Evolutionary conservation across 163 green algal species (phyloP).

Genomic region (Coccomyxa subellipsoidea): DNA sequence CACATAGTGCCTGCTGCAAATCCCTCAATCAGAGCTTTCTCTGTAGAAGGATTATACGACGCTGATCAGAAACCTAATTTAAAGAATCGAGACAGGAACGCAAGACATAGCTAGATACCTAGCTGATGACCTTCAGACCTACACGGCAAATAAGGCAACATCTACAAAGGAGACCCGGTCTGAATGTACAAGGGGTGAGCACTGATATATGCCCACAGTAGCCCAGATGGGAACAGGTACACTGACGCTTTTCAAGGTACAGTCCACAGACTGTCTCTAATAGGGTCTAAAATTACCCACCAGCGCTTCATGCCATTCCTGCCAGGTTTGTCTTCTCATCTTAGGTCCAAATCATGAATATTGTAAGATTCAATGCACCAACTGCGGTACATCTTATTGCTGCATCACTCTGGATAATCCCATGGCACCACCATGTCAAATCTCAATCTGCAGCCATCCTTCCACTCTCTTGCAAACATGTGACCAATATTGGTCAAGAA

Average conservation of each 20-base stretch:
- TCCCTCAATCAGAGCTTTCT: neutral
- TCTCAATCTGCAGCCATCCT: neutral
- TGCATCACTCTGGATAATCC: too few relatives aligned
- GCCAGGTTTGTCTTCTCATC: neutral
- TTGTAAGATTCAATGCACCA: too few relatives aligned
- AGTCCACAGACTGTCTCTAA: neutral
- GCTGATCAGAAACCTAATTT: too few relatives aligned
- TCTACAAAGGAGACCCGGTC: too few relatives aligned
- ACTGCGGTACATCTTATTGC: too few relatives aligned
- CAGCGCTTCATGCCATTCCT: neutral
- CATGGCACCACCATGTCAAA: neutral
- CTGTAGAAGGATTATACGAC: neutral
- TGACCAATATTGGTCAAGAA: neutral
- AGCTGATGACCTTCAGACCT: too few relatives aligned
- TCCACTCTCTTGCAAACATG: neutral
- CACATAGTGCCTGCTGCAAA: neutral
- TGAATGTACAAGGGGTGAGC: too few relatives aligned
- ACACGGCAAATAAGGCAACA: too few relatives aligned
- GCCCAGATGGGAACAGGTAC: neutral
- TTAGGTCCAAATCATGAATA: too few relatives aligned
- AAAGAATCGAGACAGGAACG: neutral
- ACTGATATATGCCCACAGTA: neutral
- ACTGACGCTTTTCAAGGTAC: neutral
- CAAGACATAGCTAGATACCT: too few relatives aligned
- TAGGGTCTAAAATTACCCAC: neutral